These are phyloP conservation scores for Choiromyces venosus DNA, from an alignment of 495 filamentous ascomycete species.

Conservation along the genomic window DNA sequence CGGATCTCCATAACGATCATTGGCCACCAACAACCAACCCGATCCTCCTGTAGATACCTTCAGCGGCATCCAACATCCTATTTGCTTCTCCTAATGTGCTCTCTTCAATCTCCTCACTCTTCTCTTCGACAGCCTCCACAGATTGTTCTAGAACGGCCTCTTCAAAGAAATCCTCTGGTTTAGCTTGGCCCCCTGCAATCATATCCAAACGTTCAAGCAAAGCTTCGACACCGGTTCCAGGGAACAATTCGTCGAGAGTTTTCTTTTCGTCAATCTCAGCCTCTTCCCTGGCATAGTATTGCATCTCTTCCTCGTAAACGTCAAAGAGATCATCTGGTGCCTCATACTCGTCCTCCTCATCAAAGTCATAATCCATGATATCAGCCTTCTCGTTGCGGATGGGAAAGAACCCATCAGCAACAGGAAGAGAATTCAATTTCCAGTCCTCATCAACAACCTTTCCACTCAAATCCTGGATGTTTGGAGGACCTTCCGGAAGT, in stretches of 20 bases:
- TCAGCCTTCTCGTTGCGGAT: conserved; percentile 28
- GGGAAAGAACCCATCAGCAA: conserved; percentile 41
- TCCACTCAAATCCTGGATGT: conserved; percentile 64
- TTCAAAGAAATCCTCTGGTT: conserved; percentile 39
- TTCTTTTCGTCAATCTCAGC: conserved; percentile 20
- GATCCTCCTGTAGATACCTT: conserved; percentile 40
- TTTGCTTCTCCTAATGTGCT: conserved; percentile 29
- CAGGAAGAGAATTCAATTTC: conserved; percentile 34
- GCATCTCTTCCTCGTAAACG: conserved; percentile 32
- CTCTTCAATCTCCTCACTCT: conserved; percentile 20
- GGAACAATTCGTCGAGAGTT: conserved; percentile 39
- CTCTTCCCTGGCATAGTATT: conserved; percentile 24
- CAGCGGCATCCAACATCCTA: conserved; percentile 36
- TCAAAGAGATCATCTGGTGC: conserved; percentile 40
- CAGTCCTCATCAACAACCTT: conserved; percentile 48
- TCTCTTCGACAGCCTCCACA: conserved; percentile 19
- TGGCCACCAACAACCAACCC: conserved; percentile 34
- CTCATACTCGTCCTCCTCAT: conserved; percentile 37
- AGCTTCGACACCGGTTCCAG: conserved; percentile 36
- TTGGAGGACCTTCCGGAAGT: conserved; percentile 61
- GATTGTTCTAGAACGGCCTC: conserved; percentile 17
- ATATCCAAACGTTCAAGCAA: conserved; percentile 40
- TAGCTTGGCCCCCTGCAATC: conserved; percentile 38
- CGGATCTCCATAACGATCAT: background rate
- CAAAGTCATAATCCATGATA: conserved; percentile 30